Conservation (phyloP, 495 filamentous ascomycete species). For the Penicillium turbatum region DNA sequence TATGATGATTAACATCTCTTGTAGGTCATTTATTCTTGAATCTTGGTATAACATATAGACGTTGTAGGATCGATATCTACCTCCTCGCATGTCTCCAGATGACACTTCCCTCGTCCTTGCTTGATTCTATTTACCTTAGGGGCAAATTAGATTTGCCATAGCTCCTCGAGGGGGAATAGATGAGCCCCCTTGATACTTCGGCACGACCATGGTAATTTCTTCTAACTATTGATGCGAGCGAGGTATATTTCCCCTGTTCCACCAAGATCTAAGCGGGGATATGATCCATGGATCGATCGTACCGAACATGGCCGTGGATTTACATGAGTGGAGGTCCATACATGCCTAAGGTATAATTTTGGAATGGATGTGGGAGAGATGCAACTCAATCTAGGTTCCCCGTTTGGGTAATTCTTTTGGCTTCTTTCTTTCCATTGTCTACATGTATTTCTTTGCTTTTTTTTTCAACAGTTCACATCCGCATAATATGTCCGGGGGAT, state of each 20-base stretch:
- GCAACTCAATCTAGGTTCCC: slow-evolving; percentile 9
- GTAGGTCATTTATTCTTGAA: not conserved
- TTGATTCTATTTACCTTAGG: slow-evolving; percentile 33
- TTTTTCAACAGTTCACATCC: slow-evolving; percentile 18
- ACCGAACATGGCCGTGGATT: not conserved
- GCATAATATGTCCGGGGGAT: slow-evolving; percentile 16
- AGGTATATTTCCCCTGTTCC: slow-evolving; percentile 15
- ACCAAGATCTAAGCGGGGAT: slow-evolving; percentile 11
- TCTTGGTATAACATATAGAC: not conserved
- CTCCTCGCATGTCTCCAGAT: slow-evolving; percentile 32
- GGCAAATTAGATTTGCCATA: slow-evolving; percentile 6
- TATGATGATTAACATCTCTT: not conserved
- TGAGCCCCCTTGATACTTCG: slow-evolving; percentile 20
- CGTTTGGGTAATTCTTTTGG: not conserved
- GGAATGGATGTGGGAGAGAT: slow-evolving; percentile 13
- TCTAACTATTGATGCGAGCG: slow-evolving; percentile 23
- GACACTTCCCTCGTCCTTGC: slow-evolving; percentile 34
- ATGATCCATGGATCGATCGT: not conserved
- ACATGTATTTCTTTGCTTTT: no score
- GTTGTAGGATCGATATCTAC: not conserved
- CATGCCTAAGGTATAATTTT: no score
- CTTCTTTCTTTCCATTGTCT: not conserved
- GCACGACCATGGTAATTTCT: slow-evolving; percentile 16
- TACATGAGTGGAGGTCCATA: not conserved
- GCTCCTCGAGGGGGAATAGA: slow-evolving; percentile 11